These are phyloP conservation scores for Cadophora sp. DNA, from an alignment of 2,329 filamentous ascomycete species.

Conservation along the genomic window DNA sequence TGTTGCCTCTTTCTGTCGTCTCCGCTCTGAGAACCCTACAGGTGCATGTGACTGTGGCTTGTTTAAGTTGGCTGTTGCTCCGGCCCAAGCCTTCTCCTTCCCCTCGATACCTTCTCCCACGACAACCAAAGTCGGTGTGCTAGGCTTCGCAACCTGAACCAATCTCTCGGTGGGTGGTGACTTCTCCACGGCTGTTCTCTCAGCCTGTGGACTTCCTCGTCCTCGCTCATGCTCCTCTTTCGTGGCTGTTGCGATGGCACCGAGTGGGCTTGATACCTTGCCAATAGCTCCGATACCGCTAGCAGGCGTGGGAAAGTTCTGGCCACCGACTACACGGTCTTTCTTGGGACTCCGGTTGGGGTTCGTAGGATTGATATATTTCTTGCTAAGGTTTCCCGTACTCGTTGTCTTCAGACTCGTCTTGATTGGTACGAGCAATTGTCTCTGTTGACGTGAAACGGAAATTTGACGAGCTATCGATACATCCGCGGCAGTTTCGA, in stretches of 20 bases:
- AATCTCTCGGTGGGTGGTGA: slow-evolving; percentile 25
- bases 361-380: not conserved
- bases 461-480: slow-evolving; percentile 74
- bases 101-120: slow-evolving; percentile 28
- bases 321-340: slow-evolving; percentile 5
- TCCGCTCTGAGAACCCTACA: slow-evolving; percentile 46
- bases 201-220: not conserved
- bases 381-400: slow-evolving; percentile 7
- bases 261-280: slow-evolving; percentile 30
- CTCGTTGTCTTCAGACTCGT: slow-evolving; percentile 36
- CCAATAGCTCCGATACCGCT: slow-evolving; percentile 12
- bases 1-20: slow-evolving; percentile 21
- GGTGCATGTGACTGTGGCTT: not conserved
- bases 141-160: slow-evolving; percentile 32
- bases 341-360: slow-evolving; percentile 12
- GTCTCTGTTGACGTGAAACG: slow-evolving; percentile 66
- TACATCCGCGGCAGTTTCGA: slow-evolving; percentile 65
- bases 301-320: slow-evolving; percentile 26
- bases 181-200: slow-evolving; percentile 12
- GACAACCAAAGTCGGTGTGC: slow-evolving; percentile 39
- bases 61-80: slow-evolving; percentile 36
- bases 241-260: slow-evolving; percentile 29
- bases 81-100: slow-evolving; percentile 28
- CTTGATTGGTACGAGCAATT: slow-evolving; percentile 61
- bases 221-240: slow-evolving; percentile 27